Base-by-base conservation (phyloP, 2,329 filamentous ascomycete species). In the Colletotrichum spaethianum region DNA sequence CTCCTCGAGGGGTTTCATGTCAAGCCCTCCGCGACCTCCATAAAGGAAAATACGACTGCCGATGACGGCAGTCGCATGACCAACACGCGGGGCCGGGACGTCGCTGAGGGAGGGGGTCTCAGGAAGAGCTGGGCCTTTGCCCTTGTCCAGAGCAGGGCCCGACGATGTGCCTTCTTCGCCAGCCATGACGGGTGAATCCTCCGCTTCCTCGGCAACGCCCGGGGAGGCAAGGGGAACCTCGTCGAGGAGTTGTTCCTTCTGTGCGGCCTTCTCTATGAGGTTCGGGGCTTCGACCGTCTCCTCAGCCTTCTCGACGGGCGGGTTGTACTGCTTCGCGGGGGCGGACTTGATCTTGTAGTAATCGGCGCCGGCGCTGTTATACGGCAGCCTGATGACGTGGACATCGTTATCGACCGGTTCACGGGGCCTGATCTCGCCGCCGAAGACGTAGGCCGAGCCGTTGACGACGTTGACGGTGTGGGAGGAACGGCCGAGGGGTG, bases 1-100 rank as follows among this genome's bases (percentile, higher is more conserved):
- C 77, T 97, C 94, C 63, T 95, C 90, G 14, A 97, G 85, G 0
- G 93, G 90, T 1, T 88, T 84, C 89, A 93, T 92, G 36, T 90
- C 90, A 3, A 86, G 82, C 0, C 93, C 93, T 42, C 92, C 92
- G 55, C 93, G 91, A 12, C 95, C 94, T 59, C 94, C 94, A 81
- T 95, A 97, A 52, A 97, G 75, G 82, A 96, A 96, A 77, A 97
- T 91, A 28, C 90, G 91, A 55, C 88, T 87, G 70, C 91, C 87
- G 70, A 96, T 88, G 1, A 90, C 87, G 16, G 92, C 89, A 0
- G 92, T 90, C 42, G 94, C 92, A 75, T 94, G 90, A 26, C 94
- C 94, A 2, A 95, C 90, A 26, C 94, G 90, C 2, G 93, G 87
- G 1, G 85, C 81, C 0, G 94, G 94, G 0, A 93, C 86, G 40